Conservation (phyloP, 345 rosid genomes). For the Camelina laxa region DNA sequence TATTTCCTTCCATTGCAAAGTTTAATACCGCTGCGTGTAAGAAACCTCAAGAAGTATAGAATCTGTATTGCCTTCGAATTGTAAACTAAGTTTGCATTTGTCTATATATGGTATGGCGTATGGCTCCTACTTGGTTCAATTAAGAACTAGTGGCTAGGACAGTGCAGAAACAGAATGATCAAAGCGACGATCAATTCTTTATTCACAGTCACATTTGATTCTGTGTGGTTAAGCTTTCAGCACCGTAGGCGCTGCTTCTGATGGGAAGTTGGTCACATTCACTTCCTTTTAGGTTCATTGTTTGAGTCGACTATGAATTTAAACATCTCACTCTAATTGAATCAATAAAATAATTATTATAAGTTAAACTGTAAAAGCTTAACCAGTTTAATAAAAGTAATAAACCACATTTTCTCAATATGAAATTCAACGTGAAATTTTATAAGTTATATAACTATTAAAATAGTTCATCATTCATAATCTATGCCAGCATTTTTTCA, state of each 20-base stretch:
- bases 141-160: not conserved
- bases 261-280: not conserved
- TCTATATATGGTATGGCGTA: conserved; percentile 11
- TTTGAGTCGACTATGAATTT: too few species aligned
- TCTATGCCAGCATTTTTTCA: too few species aligned
- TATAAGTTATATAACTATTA: too few species aligned
- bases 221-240: not conserved
- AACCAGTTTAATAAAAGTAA: too few species aligned
- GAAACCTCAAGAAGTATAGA: conserved; percentile 24
- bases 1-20: conserved; percentile 8
- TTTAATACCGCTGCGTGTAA: conserved; percentile 28
- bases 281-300: not conserved
- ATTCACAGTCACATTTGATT: not conserved
- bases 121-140: not conserved
- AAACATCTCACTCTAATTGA: too few species aligned
- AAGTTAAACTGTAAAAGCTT: too few species aligned
- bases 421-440: too few species aligned
- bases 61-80: conserved; percentile 17
- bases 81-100: conserved; percentile 26
- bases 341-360: too few species aligned
- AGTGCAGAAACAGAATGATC: not conserved
- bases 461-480: too few species aligned
- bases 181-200: not conserved
- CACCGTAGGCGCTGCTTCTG: not conserved
- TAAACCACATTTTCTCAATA: too few species aligned